These are phyloP conservation scores for Cercophora scortea DNA, from an alignment of 495 filamentous ascomycete genomes.

Conservation along the genomic window DNA sequence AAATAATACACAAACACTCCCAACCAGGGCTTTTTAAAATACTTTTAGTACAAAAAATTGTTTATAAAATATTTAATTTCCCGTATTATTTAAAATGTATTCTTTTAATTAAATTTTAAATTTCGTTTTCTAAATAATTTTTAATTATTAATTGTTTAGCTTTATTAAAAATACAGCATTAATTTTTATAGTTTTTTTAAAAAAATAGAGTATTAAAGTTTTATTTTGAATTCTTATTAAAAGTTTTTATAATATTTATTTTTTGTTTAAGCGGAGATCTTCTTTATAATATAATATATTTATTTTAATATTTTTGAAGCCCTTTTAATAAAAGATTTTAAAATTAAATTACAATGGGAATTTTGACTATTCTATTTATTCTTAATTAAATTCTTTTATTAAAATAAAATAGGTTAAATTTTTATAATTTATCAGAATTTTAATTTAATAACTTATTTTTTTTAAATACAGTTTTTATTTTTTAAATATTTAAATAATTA, in stretches of 20 bases:
- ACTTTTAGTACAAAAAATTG: background rate
- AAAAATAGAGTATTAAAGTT: too few relatives aligned
- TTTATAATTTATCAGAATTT: background rate
- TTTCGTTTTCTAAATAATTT: background rate
- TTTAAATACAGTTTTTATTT: background rate
- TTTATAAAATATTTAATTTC: background rate
- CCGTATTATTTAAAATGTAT: too few relatives aligned
- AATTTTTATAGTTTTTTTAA: too few relatives aligned
- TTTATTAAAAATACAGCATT: background rate
- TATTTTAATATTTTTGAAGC: background rate
- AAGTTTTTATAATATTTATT: too few relatives aligned
- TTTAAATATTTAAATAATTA: slow-evolving; percentile 1
- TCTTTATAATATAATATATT: too few relatives aligned
- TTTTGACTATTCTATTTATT: too few relatives aligned
- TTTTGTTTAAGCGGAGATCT: too few relatives aligned
- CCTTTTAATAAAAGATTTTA: background rate
- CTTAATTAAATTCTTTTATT: too few relatives aligned
- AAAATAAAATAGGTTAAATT: background rate
- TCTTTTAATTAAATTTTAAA: background rate
- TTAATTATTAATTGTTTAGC: too few relatives aligned
- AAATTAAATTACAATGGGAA: too few relatives aligned
- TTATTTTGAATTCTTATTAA: too few relatives aligned
- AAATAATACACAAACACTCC: background rate
- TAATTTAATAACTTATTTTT: background rate
- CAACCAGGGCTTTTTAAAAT: background rate